These are phyloP conservation scores for Colletotrichum coccodes DNA, from an alignment of 2,329 filamentous ascomycete species.

Conservation along the genomic window DNA sequence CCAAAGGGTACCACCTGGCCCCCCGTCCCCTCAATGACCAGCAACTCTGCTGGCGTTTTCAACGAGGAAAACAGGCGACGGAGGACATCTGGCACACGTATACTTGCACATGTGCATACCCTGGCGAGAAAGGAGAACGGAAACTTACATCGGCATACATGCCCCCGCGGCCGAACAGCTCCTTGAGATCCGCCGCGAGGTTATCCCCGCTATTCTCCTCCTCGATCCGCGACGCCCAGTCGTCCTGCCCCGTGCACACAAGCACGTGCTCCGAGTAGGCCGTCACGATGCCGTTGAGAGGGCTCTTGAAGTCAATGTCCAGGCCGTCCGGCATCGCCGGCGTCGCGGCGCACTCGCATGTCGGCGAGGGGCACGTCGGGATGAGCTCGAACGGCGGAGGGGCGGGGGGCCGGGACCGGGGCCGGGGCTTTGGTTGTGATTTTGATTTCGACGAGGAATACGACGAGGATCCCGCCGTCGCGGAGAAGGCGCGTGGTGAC, in stretches of 20 bases:
- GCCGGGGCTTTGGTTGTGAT: background rate
- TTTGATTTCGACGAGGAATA: background rate
- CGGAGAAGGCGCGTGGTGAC: background rate
- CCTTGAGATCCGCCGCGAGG: slow-evolving; percentile 77
- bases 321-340: slow-evolving; percentile 73
- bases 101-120: background rate
- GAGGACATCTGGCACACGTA: background rate
- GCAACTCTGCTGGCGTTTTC: background rate
- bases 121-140: background rate
- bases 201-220: slow-evolving; percentile 77
- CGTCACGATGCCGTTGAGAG: slow-evolving; percentile 81
- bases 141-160: slow-evolving; percentile 71
- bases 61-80: too few relatives aligned
- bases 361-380: slow-evolving; percentile 76
- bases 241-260: slow-evolving; percentile 80
- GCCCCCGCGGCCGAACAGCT: slow-evolving; percentile 73
- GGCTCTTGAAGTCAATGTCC: slow-evolving; percentile 77
- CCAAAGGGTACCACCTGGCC: too few relatives aligned
- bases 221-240: slow-evolving; percentile 88
- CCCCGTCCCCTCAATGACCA: background rate
- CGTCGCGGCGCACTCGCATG: slow-evolving; percentile 77
- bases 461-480: background rate
- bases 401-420: slow-evolving; percentile 1
- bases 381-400: slow-evolving; percentile 53
- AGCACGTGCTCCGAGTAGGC: slow-evolving; percentile 85